These are phyloP conservation scores for Stagonosporopsis rhizophila DNA, from an alignment of 2,329 filamentous ascomycete species.

Conservation along the genomic window DNA sequence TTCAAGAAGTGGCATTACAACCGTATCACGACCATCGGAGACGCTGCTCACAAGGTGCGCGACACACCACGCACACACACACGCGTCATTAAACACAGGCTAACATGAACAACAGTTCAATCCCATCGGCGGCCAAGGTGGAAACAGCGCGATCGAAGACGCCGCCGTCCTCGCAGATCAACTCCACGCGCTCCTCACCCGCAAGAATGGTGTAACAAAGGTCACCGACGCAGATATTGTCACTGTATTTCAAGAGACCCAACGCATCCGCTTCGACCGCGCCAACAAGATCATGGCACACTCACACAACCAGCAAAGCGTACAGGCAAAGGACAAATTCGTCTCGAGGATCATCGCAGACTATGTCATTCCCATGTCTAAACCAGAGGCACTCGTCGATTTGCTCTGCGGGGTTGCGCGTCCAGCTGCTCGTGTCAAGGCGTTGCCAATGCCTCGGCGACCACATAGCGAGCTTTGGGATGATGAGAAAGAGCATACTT, in stretches of 20 bases:
- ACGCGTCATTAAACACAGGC: neutral
- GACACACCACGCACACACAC: constrained; percentile 9
- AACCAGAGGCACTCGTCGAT: neutral
- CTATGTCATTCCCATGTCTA: neutral
- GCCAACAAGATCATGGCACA: neutral
- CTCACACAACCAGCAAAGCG: neutral
- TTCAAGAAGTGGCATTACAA: constrained; percentile 51
- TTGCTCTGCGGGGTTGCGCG: neutral
- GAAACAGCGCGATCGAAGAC: constrained; percentile 53
- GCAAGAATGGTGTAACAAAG: neutral
- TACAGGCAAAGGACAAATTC: neutral
- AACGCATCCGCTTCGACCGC: neutral
- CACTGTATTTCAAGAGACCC: neutral
- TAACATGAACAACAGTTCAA: constrained; percentile 14
- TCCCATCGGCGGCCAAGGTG: constrained; percentile 46
- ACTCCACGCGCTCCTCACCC: constrained; percentile 19
- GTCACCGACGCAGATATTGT: neutral
- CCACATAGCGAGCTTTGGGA: constrained; percentile 1
- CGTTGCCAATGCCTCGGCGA: neutral
- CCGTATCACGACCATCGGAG: constrained; percentile 38
- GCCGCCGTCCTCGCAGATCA: constrained; percentile 47
- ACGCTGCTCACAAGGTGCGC: constrained; percentile 51
- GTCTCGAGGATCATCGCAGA: neutral
- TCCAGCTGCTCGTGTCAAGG: neutral
- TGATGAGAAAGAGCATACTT: neutral